These are phyloP conservation scores for Yamadazyma phyllophila DNA, from an alignment of 805 yeast genomes.

Conservation along the genomic window DNA sequence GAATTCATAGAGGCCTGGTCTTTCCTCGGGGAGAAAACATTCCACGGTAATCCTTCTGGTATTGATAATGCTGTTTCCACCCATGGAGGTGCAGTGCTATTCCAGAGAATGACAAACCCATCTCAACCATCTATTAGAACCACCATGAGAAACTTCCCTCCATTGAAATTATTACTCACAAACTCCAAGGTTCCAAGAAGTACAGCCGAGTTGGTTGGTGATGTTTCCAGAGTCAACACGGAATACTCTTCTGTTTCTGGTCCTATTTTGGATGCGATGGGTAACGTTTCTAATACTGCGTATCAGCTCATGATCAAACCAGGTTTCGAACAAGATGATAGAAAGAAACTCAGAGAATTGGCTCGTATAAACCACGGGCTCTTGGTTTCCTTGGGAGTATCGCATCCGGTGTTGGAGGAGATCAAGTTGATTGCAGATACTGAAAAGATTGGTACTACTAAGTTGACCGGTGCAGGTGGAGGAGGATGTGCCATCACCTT, in stretches of 20 bases:
- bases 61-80: constrained; percentile 96
- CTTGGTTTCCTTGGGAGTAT: constrained; percentile 80
- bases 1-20: constrained; percentile 82
- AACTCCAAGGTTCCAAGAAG: constrained; percentile 86
- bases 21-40: constrained; percentile 88
- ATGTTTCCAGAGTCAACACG: constrained; percentile 57
- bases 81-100: constrained; percentile 92
- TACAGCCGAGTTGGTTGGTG: constrained; percentile 78
- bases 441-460: constrained; percentile 74
- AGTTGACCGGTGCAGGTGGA: constrained; percentile 98
- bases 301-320: constrained; percentile 59
- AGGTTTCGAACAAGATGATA: constrained; percentile 41
- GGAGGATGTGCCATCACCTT: constrained; percentile 97
- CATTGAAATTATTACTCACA: constrained; percentile 69
- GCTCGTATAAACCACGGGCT: constrained; percentile 85
- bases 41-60: constrained; percentile 96
- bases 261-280: constrained; percentile 74
- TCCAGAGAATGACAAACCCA: constrained; percentile 60
- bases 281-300: constrained; percentile 68
- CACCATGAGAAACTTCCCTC: constrained; percentile 70
- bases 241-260: constrained; percentile 54
- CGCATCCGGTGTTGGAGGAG: constrained; percentile 86
- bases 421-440: constrained; percentile 67
- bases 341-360: constrained; percentile 50
- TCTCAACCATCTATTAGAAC: constrained; percentile 58